Percentiles rank a stretch among this genome's conserved stretches.
These are phyloP conservation scores for Populus tomentosa DNA, from an alignment of 441 rosid species.

Conservation along the genomic window DNA sequence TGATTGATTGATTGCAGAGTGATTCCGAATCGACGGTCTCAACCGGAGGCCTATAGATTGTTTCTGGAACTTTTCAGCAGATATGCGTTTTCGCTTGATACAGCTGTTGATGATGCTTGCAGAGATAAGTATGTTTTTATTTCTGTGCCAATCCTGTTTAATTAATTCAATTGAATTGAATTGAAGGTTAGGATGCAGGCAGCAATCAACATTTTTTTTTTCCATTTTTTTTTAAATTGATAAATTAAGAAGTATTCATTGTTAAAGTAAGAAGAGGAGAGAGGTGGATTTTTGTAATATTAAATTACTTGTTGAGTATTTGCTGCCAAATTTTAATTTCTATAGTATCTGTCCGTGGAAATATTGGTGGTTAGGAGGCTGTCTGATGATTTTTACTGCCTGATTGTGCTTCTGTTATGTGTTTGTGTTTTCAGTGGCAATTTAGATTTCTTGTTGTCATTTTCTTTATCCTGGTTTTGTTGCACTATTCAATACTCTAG, in stretches of 20 bases:
- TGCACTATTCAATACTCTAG: neutral
- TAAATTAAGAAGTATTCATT: neutral
- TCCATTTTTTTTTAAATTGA: too few species aligned
- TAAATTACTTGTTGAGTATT: neutral
- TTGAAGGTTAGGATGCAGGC: neutral
- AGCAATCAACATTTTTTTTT: neutral
- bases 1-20: constrained; percentile 24
- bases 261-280: neutral
- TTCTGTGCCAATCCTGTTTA: neutral
- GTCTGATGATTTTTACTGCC: neutral
- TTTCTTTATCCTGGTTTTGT: neutral
- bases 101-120: constrained; percentile 20
- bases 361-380: neutral
- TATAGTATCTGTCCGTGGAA: neutral
- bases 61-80: constrained; percentile 50
- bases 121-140: constrained; percentile 24
- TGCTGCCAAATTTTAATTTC: neutral
- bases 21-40: constrained; percentile 46
- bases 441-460: neutral
- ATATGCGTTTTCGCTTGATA: constrained; percentile 34
- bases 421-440: neutral
- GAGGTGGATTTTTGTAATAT: neutral
- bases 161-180: neutral
- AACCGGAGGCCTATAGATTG: constrained; percentile 55
- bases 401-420: neutral